Percentiles rank a stretch among this genome's conserved stretches.
Conservation (phyloP, 495 filamentous ascomycete genomes). For the Aspergillus indologenus region DNA sequence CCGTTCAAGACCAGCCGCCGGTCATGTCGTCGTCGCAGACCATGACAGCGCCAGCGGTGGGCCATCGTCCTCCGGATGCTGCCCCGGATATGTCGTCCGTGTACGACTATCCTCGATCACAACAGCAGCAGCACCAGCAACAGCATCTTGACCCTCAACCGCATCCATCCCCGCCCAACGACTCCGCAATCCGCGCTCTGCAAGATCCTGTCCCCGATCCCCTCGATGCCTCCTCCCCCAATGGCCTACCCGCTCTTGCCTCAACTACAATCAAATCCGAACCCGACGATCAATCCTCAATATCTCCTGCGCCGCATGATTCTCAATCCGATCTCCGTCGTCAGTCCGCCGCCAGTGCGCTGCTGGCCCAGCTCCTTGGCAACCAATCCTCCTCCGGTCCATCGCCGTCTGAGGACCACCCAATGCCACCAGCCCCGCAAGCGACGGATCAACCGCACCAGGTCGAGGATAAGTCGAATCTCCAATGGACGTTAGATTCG, state of each 20-base stretch:
- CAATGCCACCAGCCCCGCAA: conserved; percentile 7
- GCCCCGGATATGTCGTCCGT: conserved; percentile 38
- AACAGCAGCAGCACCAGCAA: conserved; percentile 16
- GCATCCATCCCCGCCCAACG: conserved; percentile 38
- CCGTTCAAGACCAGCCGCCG: conserved; percentile 23
- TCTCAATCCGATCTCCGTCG: conserved; percentile 22
- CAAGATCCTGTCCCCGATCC: conserved; percentile 44
- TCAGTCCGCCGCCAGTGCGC: conserved; percentile 44
- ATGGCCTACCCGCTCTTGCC: conserved; percentile 30
- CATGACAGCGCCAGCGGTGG: conserved; percentile 55
- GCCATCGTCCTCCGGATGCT: conserved; percentile 50
- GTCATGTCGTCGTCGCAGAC: conserved; percentile 56
- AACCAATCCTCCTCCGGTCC: conserved; percentile 26
- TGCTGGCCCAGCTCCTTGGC: conserved; percentile 44
- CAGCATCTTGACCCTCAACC: conserved; percentile 26
- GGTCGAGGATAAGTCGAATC: conserved; percentile 11
- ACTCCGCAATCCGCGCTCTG: conserved; percentile 47
- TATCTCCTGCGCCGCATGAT: conserved; percentile 8
- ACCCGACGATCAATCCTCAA: conserved; percentile 13
- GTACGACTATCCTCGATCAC: conserved; percentile 41
- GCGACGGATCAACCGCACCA: conserved; percentile 7
- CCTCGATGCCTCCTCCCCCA: conserved; percentile 22
- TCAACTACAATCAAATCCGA: conserved; percentile 38
- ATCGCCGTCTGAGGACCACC: conserved; percentile 9
- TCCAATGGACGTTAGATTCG: conserved; percentile 14